Evolutionary conservation across 2,329 filamentous ascomycete species (phyloP), one percentile per base, ranked within the genome.

Genomic region (Amphichorda felina): DNA sequence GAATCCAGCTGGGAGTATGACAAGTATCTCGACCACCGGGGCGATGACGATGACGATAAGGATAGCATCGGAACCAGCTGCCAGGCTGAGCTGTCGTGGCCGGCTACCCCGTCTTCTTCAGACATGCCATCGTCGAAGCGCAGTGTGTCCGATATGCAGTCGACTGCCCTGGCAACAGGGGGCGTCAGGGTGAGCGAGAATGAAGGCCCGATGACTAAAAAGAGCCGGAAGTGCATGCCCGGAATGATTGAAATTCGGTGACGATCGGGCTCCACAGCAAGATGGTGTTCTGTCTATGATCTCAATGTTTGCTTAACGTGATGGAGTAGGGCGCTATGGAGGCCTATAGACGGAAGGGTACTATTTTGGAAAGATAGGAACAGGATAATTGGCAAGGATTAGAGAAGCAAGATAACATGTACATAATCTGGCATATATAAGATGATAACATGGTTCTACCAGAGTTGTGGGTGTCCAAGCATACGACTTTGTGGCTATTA

Each of bases 1-100:
- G 72, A 76, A 43, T 60, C 59, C 4, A 63, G 66, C 42, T 77
- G 72, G 72, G 58, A 52, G 1, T 62, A 64, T 38, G 71, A 76
- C 38, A 45, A 53, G 5, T 50, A 64, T 28, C 59, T 77, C 7
- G 72, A 77, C 45, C 53, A 15, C 29, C n/a, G n/a, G n/a, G n/a
- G 13, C 27, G 27, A 30, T n/a, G 15, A 18, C 4, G 29, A 31
- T 7, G 9, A 30, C 8, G n/a, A 8, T 17, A 31, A 15, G 8
- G 29, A 31, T 14, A 31, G 15, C 4, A 6, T 13, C 29, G 14
- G n/a, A 5, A 28, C 26, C 7, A 15, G 26, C 29, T 17, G n/a
- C 16, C 29, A 31, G 8, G 10, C 5, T 18, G 26, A 15, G 6
- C 13, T 16, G 6, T 9, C 15, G 7, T 31, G 16, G 15, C 8